phyloP scores from a whole-genome alignment of 2,329 filamentous ascomycete species.

The Clathrospora elynae region DNA sequence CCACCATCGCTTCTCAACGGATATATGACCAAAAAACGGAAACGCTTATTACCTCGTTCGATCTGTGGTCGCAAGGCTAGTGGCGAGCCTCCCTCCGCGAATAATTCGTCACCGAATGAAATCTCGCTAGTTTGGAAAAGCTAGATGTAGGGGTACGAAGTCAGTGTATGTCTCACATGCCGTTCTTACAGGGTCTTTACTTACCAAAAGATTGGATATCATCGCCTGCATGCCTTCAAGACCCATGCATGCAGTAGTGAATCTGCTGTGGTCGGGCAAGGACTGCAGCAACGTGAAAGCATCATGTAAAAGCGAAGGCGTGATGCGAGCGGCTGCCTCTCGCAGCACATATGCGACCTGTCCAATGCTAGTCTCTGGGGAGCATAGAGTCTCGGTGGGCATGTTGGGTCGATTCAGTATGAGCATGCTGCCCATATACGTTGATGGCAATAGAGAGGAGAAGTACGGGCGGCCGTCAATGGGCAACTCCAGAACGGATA shows the following conservation, averaged over 20 bases:
- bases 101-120: constrained; percentile 27
- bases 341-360: constrained; percentile 30
- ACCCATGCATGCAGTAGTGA: constrained; percentile 30
- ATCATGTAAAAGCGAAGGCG: constrained; percentile 31
- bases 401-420: constrained; percentile 34
- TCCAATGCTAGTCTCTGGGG: constrained; percentile 26
- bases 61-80: constrained; percentile 36
- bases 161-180: too few relatives aligned
- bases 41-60: constrained; percentile 28
- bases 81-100: constrained; percentile 29
- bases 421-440: constrained; percentile 39
- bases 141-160: too few relatives aligned
- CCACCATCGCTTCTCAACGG: constrained; percentile 34
- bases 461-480: constrained; percentile 41
- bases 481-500: constrained; percentile 41
- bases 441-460: constrained; percentile 28
- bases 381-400: constrained; percentile 30
- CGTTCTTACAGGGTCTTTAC: too few relatives aligned
- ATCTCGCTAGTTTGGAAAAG: constrained; percentile 23
- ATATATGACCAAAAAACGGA: constrained; percentile 35
- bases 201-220: constrained; percentile 37
- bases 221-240: constrained; percentile 31
- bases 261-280: constrained; percentile 23
- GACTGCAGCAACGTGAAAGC: constrained; percentile 32
- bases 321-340: constrained; percentile 28